phyloP scores from a whole-genome alignment of 441 rosid species.

The Eruca vesicaria region DNA sequence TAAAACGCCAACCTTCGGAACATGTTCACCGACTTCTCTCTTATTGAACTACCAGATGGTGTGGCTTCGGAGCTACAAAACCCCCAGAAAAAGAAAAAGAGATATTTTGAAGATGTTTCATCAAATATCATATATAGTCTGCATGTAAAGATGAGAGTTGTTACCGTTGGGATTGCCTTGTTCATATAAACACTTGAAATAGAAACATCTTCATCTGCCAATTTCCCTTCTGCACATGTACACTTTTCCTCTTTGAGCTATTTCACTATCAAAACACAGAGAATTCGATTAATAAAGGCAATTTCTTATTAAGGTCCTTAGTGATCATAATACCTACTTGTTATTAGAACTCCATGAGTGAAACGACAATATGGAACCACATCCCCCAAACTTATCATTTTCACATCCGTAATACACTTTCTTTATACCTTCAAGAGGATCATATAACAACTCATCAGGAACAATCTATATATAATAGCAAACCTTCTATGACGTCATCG shows the following conservation, averaged over 20 bases:
- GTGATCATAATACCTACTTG: neutral
- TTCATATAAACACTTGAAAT: constrained; percentile 68
- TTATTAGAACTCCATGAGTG: constrained; percentile 42
- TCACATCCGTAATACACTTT: constrained; percentile 78
- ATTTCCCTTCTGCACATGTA: constrained; percentile 69
- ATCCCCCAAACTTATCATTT: constrained; percentile 91
- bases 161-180: constrained; percentile 84
- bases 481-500: too few species aligned
- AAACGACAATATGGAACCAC: constrained; percentile 75
- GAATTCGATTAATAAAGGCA: neutral
- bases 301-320: neutral
- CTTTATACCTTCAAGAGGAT: constrained; percentile 49
- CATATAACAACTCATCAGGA: neutral
- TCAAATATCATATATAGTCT: neutral
- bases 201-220: constrained; percentile 70
- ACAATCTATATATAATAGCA: too few species aligned
- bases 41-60: constrained; percentile 47
- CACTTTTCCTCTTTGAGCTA: constrained; percentile 39
- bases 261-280: constrained; percentile 31
- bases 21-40: constrained; percentile 23
- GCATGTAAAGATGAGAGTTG: constrained; percentile 2
- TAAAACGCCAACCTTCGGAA: too few species aligned
- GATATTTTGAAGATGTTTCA: neutral
- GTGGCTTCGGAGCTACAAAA: constrained; percentile 70
- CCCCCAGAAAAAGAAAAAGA: neutral